A percentile compares a stretch with the other conserved stretches of the same genome.
These are phyloP conservation scores for Testicularia cyperi DNA, from an alignment of 1,284 basidiomycete genomes.

Conservation along the genomic window DNA sequence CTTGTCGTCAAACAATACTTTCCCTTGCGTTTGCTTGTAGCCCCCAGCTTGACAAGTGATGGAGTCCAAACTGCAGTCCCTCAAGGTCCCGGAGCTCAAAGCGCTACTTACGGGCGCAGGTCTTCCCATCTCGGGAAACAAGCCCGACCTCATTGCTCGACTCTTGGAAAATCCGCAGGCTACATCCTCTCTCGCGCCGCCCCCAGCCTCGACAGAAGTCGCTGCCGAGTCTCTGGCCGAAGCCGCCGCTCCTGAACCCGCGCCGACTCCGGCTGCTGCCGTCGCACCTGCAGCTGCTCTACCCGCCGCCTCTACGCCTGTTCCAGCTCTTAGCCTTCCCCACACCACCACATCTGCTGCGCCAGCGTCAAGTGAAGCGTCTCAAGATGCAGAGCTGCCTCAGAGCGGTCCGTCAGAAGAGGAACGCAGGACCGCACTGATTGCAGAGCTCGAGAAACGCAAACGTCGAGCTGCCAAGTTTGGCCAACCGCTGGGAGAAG, in stretches of 20 bases:
- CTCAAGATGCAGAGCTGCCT: not conserved
- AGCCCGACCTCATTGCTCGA: slow-evolving; percentile 52
- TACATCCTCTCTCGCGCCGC: slow-evolving; percentile 15
- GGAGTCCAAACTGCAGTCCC: slow-evolving; percentile 49
- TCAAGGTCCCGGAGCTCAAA: slow-evolving; percentile 56
- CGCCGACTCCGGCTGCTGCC: slow-evolving; percentile 1
- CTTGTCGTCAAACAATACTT: too few species aligned
- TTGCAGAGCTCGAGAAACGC: slow-evolving; percentile 54
- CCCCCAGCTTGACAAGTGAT: too few species aligned
- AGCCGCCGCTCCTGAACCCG: slow-evolving; percentile 1
- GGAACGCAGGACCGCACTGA: slow-evolving; percentile 27
- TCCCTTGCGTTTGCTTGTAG: too few species aligned
- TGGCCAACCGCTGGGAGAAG: slow-evolving; percentile 45
- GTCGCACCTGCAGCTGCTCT: slow-evolving; percentile 6
- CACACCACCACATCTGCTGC: slow-evolving; percentile 1
- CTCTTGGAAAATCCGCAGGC: slow-evolving; percentile 53
- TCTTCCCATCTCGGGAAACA: slow-evolving; percentile 48
- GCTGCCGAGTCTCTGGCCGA: not conserved
- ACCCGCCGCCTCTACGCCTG: not conserved
- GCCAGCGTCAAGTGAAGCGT: not conserved
- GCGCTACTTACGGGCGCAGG: slow-evolving; percentile 36
- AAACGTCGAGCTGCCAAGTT: slow-evolving; percentile 52
- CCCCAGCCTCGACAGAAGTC: not conserved
- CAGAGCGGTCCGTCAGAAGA: slow-evolving; percentile 7
- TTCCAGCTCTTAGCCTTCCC: slow-evolving; percentile 1